Conservation (phyloP, 2,329 filamentous ascomycete species). For the Tricladium varicosporioides region DNA sequence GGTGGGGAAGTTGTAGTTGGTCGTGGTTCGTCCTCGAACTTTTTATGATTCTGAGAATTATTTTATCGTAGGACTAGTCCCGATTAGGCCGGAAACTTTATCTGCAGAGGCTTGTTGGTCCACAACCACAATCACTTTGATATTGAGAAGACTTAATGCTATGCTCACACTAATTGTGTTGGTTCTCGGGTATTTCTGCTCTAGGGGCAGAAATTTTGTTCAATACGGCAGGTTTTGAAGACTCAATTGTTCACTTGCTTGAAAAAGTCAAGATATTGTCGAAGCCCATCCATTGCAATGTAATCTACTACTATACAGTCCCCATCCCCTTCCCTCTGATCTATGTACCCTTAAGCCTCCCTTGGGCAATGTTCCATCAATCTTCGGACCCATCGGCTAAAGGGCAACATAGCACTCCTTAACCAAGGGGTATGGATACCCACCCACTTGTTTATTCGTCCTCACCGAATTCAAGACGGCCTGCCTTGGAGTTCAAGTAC, state of each 20-base stretch:
- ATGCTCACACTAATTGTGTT: not conserved
- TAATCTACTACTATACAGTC: conserved; percentile 32
- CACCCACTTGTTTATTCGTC: conserved; percentile 33
- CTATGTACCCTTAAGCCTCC: conserved; percentile 13
- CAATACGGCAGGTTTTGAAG: too few species aligned
- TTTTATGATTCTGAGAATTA: conserved; percentile 1
- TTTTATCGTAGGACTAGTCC: conserved; percentile 12
- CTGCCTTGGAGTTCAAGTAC: conserved; percentile 77
- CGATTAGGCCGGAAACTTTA: not conserved
- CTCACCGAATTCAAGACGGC: conserved; percentile 53
- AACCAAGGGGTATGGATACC: conserved; percentile 15
- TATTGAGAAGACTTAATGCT: too few species aligned
- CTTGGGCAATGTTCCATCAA: conserved; percentile 10
- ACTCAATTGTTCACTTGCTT: too few species aligned
- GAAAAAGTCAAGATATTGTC: not conserved
- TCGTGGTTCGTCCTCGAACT: not conserved
- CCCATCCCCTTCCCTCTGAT: conserved; percentile 12
- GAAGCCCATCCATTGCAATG: conserved; percentile 23
- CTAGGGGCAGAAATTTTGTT: too few species aligned
- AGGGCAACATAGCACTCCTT: conserved; percentile 28
- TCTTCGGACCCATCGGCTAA: conserved; percentile 16
- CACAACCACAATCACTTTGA: not conserved
- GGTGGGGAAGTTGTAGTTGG: conserved; percentile 4
- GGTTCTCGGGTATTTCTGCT: not conserved
- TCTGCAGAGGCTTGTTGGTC: not conserved